Evolutionary conservation across 768 basidiomycete genomes (phyloP).

Genomic region (Wakefieldia striispora): DNA sequence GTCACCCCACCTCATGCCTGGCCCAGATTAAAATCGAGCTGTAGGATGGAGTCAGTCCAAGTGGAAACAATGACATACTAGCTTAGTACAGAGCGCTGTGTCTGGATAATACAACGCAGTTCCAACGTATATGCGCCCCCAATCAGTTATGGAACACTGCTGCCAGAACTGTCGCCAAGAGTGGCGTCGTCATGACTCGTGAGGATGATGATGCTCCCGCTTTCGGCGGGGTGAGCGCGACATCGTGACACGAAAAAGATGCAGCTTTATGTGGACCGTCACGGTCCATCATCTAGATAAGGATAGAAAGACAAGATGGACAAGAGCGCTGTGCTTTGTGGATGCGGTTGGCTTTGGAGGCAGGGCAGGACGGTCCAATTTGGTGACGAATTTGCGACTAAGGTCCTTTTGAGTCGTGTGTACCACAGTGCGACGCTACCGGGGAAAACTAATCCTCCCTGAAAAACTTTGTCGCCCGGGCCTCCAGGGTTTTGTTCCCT

Average conservation of each 20-base stretch:
- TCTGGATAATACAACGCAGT: no score
- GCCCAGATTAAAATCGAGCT: constrained; percentile 21
- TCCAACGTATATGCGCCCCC: no score
- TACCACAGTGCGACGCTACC: neutral
- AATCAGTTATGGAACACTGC: no score
- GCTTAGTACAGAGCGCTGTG: no score
- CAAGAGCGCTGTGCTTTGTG: constrained; percentile 87
- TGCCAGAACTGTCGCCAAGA: no score
- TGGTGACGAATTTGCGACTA: constrained; percentile 90
- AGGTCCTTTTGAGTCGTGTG: constrained; percentile 62
- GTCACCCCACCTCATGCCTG: neutral
- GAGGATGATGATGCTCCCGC: no score
- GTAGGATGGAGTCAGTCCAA: constrained; percentile 1
- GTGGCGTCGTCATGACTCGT: no score
- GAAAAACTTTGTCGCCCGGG: constrained; percentile 97
- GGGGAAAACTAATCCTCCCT: constrained; percentile 55
- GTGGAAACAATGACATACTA: constrained; percentile 4
- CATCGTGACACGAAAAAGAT: no score
- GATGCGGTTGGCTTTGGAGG: constrained; percentile 97
- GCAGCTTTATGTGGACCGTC: constrained; percentile 45
- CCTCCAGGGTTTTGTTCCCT: constrained; percentile 82
- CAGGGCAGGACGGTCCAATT: constrained; percentile 98
- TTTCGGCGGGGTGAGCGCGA: no score
- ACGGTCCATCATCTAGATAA: neutral
- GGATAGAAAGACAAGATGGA: neutral